Evolutionary conservation across 192 early-diverging fungal genomes (phyloP).

Genomic region (Glomus cerebriforme): DNA sequence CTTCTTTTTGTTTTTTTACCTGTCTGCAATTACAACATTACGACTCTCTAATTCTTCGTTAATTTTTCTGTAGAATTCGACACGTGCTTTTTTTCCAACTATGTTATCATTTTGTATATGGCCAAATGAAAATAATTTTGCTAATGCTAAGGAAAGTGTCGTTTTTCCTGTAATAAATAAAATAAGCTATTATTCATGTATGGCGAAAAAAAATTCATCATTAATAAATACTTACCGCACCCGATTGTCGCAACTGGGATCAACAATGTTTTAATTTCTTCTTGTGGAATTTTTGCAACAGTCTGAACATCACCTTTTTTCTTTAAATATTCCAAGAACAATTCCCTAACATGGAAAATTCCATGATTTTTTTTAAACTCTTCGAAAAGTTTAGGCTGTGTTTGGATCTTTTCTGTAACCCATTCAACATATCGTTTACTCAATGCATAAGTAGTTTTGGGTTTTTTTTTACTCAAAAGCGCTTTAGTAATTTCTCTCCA

Average conservation of each 20-base stretch:
- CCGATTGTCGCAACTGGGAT: conserved; percentile 82
- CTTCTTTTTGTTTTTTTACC: conserved; percentile 29
- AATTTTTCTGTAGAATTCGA: conserved; percentile 61
- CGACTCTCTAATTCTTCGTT: conserved; percentile 54
- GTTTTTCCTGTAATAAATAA: conserved; percentile 44
- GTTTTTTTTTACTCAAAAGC: conserved; percentile 42
- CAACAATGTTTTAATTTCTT: conserved; percentile 46
- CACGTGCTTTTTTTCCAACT: conserved; percentile 53
- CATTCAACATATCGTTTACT: conserved; percentile 76
- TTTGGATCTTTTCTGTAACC: conserved; percentile 61
- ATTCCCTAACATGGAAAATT: conserved; percentile 77
- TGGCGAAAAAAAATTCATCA: conserved; percentile 39
- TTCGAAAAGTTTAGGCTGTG: conserved; percentile 67
- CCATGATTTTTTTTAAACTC: conserved; percentile 72
- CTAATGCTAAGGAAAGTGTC: conserved; percentile 55
- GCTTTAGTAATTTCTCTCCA: conserved; percentile 92
- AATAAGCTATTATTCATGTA: conserved; percentile 22
- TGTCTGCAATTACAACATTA: conserved; percentile 77
- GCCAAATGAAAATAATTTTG: conserved; percentile 64
- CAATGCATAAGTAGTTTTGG: conserved; percentile 41
- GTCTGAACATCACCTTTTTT: not conserved
- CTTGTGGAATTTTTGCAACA: not conserved
- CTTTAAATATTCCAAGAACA: conserved; percentile 69
- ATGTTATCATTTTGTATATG: conserved; percentile 88
- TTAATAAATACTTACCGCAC: conserved; percentile 63